phyloP scores from a whole-genome alignment of 2,329 filamentous ascomycete species.

The Ilyonectria robusta region DNA sequence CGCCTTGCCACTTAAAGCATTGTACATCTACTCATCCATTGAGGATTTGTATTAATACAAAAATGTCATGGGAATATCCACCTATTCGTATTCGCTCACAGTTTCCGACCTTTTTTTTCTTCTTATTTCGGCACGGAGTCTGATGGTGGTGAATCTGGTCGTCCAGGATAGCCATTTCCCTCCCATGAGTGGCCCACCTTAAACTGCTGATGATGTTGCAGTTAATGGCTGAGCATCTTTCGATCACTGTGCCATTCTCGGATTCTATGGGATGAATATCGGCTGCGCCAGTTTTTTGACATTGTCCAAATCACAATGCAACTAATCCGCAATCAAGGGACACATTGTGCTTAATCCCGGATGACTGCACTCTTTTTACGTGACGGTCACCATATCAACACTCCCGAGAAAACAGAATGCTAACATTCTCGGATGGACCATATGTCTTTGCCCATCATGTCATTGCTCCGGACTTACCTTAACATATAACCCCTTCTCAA shows the following conservation, averaged over 20 bases:
- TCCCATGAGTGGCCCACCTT: no score
- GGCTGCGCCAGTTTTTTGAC: neutral
- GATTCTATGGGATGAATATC: neutral
- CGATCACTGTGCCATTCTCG: neutral
- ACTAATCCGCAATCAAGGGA: neutral
- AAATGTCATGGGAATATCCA: neutral
- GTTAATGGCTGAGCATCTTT: no score
- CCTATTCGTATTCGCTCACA: no score
- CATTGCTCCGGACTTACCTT: neutral
- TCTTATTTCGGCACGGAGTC: no score
- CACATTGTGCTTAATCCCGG: neutral
- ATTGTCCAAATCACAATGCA: no score
- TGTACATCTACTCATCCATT: neutral
- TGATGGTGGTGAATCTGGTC: no score
- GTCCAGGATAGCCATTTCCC: no score
- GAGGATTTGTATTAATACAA: neutral
- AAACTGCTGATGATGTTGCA: no score
- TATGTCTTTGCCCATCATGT: neutral
- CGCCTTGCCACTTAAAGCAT: neutral
- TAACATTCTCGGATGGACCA: neutral
- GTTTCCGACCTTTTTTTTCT: no score
- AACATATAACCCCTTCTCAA: neutral
- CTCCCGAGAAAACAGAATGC: neutral
- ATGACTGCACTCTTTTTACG: neutral
- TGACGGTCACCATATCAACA: neutral